These are phyloP conservation scores for Coemansia sp. DNA, from an alignment of 192 early-diverging fungal species.

Conservation along the genomic window DNA sequence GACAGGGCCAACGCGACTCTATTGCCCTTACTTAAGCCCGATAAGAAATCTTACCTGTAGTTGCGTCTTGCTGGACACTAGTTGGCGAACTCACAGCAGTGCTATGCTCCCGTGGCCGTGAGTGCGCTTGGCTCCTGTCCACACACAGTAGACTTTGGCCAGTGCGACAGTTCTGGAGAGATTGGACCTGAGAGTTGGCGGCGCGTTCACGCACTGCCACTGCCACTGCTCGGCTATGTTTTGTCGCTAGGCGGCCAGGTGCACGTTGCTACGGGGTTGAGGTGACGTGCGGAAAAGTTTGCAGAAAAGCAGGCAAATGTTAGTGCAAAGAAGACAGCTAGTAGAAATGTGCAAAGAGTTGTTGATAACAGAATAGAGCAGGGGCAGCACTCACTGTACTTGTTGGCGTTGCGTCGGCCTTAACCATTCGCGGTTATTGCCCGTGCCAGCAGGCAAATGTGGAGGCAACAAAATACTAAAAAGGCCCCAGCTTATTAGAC, in stretches of 20 bases:
- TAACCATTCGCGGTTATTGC: not conserved
- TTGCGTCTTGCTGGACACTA: not conserved
- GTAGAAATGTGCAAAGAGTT: not conserved
- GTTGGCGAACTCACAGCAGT: not conserved
- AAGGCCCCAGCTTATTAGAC: not conserved
- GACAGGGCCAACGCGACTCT: not conserved
- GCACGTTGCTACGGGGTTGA: not conserved
- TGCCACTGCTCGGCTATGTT: not conserved
- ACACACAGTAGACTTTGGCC: not conserved
- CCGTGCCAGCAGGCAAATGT: not conserved
- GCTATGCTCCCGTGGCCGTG: not conserved
- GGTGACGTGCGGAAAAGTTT: not conserved
- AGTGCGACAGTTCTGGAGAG: not conserved
- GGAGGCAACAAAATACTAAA: not conserved
- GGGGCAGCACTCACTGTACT: not conserved
- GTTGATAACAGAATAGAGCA: not conserved
- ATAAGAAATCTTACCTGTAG: not conserved
- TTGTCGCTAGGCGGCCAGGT: not conserved
- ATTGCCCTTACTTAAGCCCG: not conserved
- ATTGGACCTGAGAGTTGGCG: not conserved
- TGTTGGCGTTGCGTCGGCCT: not conserved
- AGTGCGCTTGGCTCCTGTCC: not conserved
- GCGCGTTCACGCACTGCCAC: not conserved
- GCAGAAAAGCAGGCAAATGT: not conserved
- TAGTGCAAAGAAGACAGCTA: not conserved